A percentile compares a stretch with the other conserved stretches of the same genome.
Conservation (phyloP, 106 monocot species). For the Acorus gramineus region DNA sequence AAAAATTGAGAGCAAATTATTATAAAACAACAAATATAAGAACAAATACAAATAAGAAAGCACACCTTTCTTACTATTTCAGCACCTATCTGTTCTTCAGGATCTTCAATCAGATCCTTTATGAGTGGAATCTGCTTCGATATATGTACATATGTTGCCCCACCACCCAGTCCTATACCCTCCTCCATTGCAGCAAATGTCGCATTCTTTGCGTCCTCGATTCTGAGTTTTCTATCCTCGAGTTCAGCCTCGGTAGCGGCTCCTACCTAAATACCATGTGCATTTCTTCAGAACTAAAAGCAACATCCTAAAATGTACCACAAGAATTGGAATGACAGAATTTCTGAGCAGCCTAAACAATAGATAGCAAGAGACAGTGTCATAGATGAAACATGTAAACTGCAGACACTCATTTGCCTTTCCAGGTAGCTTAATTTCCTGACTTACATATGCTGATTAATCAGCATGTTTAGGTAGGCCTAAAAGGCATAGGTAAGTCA, state of each 20-base stretch:
- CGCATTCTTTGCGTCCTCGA: slow-evolving; percentile 94
- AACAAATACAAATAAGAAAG: neutral
- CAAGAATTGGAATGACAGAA: neutral
- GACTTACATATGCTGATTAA: too few relatives aligned
- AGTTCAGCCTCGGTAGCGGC: slow-evolving; percentile 85
- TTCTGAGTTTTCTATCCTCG: slow-evolving; percentile 84
- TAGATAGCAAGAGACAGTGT: too few relatives aligned
- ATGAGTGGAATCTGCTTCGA: slow-evolving; percentile 65
- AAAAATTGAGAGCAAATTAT: neutral
- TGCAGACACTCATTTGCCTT: too few relatives aligned
- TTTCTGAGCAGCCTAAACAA: too few relatives aligned
- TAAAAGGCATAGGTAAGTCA: too few relatives aligned
- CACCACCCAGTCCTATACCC: slow-evolving; percentile 93
- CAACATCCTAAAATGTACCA: slow-evolving; percentile 5
- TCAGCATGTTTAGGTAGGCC: too few relatives aligned
- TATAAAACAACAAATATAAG: neutral
- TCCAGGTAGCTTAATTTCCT: too few relatives aligned
- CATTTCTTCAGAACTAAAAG: slow-evolving; percentile 14
- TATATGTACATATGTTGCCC: slow-evolving; percentile 70
- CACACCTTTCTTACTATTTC: slow-evolving; percentile 71
- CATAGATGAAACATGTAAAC: too few relatives aligned
- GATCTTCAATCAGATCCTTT: slow-evolving; percentile 41
- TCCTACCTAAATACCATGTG: slow-evolving; percentile 60
- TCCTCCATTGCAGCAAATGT: slow-evolving; percentile 93
- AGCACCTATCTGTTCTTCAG: slow-evolving; percentile 85